Percentiles rank a stretch among this genome's conserved stretches.
These are phyloP conservation scores for Vaccinium myrtillus DNA, from an alignment of 148 eudicot genomes.

Conservation along the genomic window DNA sequence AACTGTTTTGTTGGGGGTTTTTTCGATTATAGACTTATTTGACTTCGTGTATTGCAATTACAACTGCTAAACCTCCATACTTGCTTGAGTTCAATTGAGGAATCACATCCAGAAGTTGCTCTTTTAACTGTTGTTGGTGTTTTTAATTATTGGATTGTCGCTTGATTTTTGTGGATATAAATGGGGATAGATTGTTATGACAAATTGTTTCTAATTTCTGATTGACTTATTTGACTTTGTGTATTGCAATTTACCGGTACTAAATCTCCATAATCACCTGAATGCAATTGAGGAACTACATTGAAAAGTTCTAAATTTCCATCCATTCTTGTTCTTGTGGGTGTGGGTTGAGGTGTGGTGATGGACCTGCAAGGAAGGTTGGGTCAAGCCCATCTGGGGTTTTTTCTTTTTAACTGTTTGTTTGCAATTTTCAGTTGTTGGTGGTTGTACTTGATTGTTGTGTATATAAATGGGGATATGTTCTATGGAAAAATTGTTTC, in stretches of 20 bases:
- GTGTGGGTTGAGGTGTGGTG: constrained; percentile 43
- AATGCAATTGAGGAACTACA: neutral
- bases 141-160: neutral
- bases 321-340: constrained; percentile 24
- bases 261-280: neutral
- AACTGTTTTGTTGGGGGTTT: neutral
- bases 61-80: neutral
- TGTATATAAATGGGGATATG: neutral
- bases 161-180: neutral
- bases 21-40: neutral
- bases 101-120: neutral
- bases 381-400: constrained; percentile 5
- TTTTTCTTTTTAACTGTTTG: neutral
- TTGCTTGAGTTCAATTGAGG: neutral
- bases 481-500: neutral
- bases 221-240: neutral
- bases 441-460: neutral
- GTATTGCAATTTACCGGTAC: neutral
- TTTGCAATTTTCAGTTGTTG: neutral
- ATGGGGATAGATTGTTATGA: constrained; percentile 5
- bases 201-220: neutral
- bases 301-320: too few relatives aligned
- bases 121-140: neutral
- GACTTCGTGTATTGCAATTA: neutral
- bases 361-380: neutral